Conservation (phyloP, 805 yeast species). For the Candida qinlingensis region DNA sequence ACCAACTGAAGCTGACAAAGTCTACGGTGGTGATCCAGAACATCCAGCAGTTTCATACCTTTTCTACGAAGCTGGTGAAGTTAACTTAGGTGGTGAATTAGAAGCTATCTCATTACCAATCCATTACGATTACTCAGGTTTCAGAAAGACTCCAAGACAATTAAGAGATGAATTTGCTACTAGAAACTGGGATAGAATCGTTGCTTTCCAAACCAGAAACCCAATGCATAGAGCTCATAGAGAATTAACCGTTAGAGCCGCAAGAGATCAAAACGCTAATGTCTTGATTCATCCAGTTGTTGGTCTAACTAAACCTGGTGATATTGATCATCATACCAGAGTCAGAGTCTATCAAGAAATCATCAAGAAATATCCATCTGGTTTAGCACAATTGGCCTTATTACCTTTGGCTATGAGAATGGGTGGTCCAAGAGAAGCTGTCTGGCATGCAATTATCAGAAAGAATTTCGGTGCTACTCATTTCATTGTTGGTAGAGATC, state of each 20-base stretch:
- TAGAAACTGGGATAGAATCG: conserved; percentile 83
- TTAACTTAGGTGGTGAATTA: conserved; percentile 81
- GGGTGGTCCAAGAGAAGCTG: conserved; percentile 98
- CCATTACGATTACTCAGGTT: conserved; percentile 85
- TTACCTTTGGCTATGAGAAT: conserved; percentile 97
- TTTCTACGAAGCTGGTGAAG: conserved; percentile 68
- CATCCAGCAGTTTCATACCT: conserved; percentile 88
- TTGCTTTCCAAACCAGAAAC: conserved; percentile 96
- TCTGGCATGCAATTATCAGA: conserved; percentile 96
- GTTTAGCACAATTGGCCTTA: conserved; percentile 83
- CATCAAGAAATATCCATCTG: conserved; percentile 88
- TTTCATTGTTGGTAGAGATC: conserved; percentile 96
- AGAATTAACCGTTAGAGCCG: conserved; percentile 93
- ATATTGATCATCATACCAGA: conserved; percentile 95
- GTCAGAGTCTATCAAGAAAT: conserved; percentile 92
- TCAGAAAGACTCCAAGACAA: conserved; percentile 87
- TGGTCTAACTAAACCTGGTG: conserved; percentile 96
- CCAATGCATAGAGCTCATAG: conserved; percentile 99
- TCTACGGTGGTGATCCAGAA: conserved; percentile 94
- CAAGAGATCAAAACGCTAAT: conserved; percentile 84
- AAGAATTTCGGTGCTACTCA: conserved; percentile 96
- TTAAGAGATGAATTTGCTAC: conserved; percentile 76
- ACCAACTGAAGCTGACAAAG: conserved; percentile 71
- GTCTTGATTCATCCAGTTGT: conserved; percentile 95
- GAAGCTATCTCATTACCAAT: conserved; percentile 80